These are phyloP conservation scores for Plantago major DNA, from an alignment of 257 asterid genomes.

Conservation along the genomic window DNA sequence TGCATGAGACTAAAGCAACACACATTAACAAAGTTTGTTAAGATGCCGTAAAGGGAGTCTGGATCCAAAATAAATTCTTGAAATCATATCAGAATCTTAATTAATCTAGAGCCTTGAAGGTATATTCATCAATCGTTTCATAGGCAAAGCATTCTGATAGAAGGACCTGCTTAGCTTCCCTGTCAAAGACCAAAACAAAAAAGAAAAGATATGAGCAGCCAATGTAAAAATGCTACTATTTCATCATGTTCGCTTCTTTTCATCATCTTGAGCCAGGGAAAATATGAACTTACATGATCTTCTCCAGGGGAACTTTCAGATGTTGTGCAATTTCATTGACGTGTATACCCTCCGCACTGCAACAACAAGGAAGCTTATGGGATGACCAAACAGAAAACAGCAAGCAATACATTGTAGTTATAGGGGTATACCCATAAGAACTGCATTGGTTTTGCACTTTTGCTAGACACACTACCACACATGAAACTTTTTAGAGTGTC, in stretches of 20 bases:
- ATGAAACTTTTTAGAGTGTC: background rate
- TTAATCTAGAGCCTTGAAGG: conserved; percentile 54
- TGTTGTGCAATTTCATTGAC: conserved; percentile 58
- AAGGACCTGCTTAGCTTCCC: conserved; percentile 59
- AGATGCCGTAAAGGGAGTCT: too few relatives aligned
- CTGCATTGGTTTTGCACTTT: background rate
- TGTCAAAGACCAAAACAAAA: conserved; percentile 20
- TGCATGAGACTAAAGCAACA: too few relatives aligned
- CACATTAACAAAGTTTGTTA: too few relatives aligned
- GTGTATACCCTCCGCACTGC: conserved; percentile 66
- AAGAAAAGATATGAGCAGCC: background rate
- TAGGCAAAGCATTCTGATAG: conserved; percentile 72
- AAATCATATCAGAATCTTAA: too few relatives aligned
- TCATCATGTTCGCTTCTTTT: background rate
- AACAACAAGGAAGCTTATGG: conserved; percentile 17
- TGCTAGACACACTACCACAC: conserved; percentile 7
- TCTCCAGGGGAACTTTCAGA: conserved; percentile 59
- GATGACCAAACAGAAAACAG: conserved; percentile 1
- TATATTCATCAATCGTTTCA: conserved; percentile 76
- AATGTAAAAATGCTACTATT: background rate
- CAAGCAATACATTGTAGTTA: background rate
- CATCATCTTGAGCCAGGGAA: conserved; percentile 16
- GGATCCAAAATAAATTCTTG: too few relatives aligned
- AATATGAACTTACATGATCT: conserved; percentile 41
- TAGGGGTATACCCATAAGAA: background rate